Conservation (phyloP, 345 rosid species). For the Euclidium syriacum region DNA sequence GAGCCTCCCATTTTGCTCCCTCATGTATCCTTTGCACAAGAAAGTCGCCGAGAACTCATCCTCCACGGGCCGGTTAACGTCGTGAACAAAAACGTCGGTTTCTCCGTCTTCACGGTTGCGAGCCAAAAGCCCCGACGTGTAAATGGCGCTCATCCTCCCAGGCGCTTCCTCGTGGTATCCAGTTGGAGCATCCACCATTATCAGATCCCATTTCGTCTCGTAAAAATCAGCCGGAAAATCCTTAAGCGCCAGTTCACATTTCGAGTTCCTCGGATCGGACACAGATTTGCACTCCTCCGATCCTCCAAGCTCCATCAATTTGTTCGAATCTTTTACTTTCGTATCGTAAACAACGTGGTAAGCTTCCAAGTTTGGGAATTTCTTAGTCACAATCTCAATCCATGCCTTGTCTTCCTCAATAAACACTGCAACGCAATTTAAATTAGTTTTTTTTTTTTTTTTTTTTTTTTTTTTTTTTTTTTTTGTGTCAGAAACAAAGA, state of each 20-base stretch:
- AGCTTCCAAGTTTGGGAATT: constrained; percentile 62
- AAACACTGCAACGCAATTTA: too few relatives aligned
- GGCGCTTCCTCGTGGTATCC: constrained; percentile 84
- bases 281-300: constrained; percentile 64
- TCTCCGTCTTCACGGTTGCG: constrained; percentile 66
- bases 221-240: constrained; percentile 70
- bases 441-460: neutral
- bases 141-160: constrained; percentile 85
- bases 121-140: constrained; percentile 86
- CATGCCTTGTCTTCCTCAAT: constrained; percentile 87
- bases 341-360: constrained; percentile 75
- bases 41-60: constrained; percentile 68
- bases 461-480: neutral
- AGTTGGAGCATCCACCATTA: constrained; percentile 92
- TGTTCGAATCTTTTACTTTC: constrained; percentile 64
- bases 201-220: constrained; percentile 74
- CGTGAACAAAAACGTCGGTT: constrained; percentile 85
- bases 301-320: constrained; percentile 55
- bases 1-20: constrained; percentile 66
- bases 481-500: neutral
- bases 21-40: constrained; percentile 73
- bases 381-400: constrained; percentile 56
- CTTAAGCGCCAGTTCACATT: constrained; percentile 71
- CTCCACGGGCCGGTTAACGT: constrained; percentile 72
- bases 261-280: constrained; percentile 61